A percentile compares a stretch with the other conserved stretches of the same genome.
Conservation (phyloP, 345 rosid species). For the Syzygium aromaticum region DNA sequence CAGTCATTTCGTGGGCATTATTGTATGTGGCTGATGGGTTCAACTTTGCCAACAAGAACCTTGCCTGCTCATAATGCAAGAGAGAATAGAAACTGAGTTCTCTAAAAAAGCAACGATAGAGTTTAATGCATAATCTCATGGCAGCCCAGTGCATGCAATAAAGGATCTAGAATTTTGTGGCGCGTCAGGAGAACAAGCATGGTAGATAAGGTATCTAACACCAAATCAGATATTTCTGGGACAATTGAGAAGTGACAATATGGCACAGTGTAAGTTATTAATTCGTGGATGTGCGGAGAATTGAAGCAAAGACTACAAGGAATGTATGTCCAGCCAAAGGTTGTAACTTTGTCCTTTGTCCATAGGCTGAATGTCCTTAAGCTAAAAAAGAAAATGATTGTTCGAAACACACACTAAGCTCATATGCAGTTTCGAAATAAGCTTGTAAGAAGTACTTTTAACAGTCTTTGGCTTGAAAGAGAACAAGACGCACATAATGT, state of each 20-base stretch:
- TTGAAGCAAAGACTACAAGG: neutral
- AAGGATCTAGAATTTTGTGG: neutral
- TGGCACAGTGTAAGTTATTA: neutral
- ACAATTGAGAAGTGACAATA: neutral
- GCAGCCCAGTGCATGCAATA: neutral
- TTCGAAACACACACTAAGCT: neutral
- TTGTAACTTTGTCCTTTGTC: neutral
- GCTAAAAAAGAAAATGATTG: neutral
- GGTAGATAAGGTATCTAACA: neutral
- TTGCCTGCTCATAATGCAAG: slow-evolving; percentile 43
- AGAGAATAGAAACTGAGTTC: slow-evolving; percentile 1
- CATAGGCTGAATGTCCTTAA: neutral
- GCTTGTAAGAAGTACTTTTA: neutral
- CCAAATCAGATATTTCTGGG: neutral
- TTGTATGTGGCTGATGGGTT: slow-evolving; percentile 95
- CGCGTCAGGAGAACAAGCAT: neutral
- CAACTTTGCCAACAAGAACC: slow-evolving; percentile 92
- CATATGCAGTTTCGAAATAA: neutral
- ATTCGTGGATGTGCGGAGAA: neutral
- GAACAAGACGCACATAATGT: neutral
- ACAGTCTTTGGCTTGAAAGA: neutral
- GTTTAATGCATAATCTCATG: neutral
- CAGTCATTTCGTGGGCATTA: slow-evolving; percentile 62
- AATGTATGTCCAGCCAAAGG: neutral
- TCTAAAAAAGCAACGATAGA: neutral